Percentiles rank a stretch among this genome's conserved stretches.
phyloP scores from a whole-genome alignment of 2,329 filamentous ascomycete species.

The Cladosporium sp. region DNA sequence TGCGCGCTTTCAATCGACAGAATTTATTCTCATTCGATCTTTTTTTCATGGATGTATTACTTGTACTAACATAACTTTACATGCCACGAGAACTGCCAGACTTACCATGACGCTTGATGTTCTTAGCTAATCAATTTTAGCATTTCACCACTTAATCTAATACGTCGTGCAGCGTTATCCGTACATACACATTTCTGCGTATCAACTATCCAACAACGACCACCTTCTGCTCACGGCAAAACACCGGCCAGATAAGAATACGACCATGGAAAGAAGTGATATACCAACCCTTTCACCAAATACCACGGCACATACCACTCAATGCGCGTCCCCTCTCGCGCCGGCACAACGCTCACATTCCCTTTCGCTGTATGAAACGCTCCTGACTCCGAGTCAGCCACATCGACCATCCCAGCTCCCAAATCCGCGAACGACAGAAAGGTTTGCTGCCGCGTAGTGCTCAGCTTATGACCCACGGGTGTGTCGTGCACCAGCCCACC shows the following conservation, averaged over 20 bases:
- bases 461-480: constrained; percentile 40
- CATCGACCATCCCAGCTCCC: constrained; percentile 48
- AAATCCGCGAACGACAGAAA: constrained; percentile 43
- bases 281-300: constrained; percentile 15
- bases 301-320: constrained; percentile 15
- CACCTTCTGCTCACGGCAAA: background rate
- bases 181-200: too few relatives aligned
- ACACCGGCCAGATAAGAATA: background rate
- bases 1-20: background rate
- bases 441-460: constrained; percentile 34
- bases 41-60: background rate
- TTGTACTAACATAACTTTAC: background rate
- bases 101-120: too few relatives aligned
- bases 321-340: constrained; percentile 6
- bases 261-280: constrained; percentile 16
- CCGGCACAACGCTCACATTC: constrained; percentile 17
- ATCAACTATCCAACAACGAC: too few relatives aligned
- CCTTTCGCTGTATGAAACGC: constrained; percentile 22
- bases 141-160: too few relatives aligned
- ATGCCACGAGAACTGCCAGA: too few relatives aligned
- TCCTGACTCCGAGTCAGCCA: constrained; percentile 27
- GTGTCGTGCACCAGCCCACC: constrained; percentile 36
- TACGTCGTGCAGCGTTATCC: too few relatives aligned
- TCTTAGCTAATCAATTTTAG: too few relatives aligned
- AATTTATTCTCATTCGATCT: background rate